Evolutionary conservation across 2,329 filamentous ascomycete genomes (phyloP).

Genomic region (Nemania diffusa): DNA sequence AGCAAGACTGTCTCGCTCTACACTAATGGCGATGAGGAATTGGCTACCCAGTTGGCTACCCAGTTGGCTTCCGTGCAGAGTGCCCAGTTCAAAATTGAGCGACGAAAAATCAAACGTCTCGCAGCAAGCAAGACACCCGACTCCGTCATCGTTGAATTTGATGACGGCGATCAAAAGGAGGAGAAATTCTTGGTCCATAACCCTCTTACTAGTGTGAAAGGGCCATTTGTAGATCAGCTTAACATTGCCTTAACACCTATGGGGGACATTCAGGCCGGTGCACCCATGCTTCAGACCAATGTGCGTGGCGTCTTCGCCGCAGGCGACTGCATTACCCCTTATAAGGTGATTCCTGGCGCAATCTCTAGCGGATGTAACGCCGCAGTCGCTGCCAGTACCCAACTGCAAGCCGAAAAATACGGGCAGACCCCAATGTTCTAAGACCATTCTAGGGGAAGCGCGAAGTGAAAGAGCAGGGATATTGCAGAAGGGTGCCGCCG

Average conservation of each 20-base stretch:
- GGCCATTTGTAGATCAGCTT: slow-evolving; percentile 37
- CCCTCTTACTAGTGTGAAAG: slow-evolving; percentile 36
- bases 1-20: slow-evolving; percentile 38
- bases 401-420: slow-evolving; percentile 42
- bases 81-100: slow-evolving; percentile 34
- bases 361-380: slow-evolving; percentile 41
- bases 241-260: slow-evolving; percentile 30
- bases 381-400: slow-evolving; percentile 33
- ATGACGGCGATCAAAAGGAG: slow-evolving; percentile 34
- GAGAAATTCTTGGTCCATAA: slow-evolving; percentile 42
- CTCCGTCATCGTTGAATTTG: slow-evolving; percentile 38
- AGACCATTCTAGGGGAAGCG: too few species aligned
- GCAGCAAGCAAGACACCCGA: neutral
- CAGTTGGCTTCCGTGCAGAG: slow-evolving; percentile 12
- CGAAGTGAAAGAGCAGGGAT: too few species aligned
- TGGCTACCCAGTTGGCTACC: too few species aligned
- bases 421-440: slow-evolving; percentile 28
- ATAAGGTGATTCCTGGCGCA: slow-evolving; percentile 38
- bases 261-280: slow-evolving; percentile 37
- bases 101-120: slow-evolving; percentile 43
- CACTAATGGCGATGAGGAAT: slow-evolving; percentile 38
- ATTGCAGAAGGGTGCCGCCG: too few species aligned
- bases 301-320: slow-evolving; percentile 42
- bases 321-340: slow-evolving; percentile 40
- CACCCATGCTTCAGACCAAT: slow-evolving; percentile 34